Percentiles rank a stretch among this genome's conserved stretches.
Evolutionary conservation across 805 yeast genomes (phyloP).

Genomic region (Starmerella bacillaris): DNA sequence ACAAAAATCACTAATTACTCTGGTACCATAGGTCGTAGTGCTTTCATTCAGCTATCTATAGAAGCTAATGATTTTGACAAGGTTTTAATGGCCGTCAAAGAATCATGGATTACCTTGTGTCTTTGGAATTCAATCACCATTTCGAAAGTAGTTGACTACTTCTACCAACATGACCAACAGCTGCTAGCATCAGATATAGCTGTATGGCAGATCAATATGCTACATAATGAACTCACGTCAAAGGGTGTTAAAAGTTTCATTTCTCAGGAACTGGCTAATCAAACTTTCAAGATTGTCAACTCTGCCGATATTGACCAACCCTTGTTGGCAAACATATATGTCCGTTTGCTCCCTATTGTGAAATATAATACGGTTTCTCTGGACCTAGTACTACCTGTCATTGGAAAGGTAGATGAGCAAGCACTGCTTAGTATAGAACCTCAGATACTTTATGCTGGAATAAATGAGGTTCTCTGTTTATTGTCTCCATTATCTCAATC

Average conservation of each 20-base stretch:
- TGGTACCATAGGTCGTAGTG: constrained; percentile 14
- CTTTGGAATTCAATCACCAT: constrained; percentile 21
- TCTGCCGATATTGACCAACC: no score
- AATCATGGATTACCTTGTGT: constrained; percentile 17
- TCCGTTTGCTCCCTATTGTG: neutral
- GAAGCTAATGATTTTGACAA: constrained; percentile 9
- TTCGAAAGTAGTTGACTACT: constrained; percentile 10
- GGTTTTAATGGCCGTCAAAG: constrained; percentile 19
- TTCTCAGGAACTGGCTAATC: constrained; percentile 14
- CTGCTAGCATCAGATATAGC: constrained; percentile 20
- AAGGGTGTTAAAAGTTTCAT: constrained; percentile 8
- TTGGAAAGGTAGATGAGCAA: neutral
- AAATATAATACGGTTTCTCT: neutral
- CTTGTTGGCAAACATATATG: no score
- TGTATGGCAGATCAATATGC: constrained; percentile 15
- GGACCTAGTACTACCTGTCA: neutral
- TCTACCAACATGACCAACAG: constrained; percentile 8
- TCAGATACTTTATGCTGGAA: no score
- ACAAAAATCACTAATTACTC: neutral
- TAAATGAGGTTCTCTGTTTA: no score
- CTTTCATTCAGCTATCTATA: constrained; percentile 15
- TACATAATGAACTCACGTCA: constrained; percentile 4
- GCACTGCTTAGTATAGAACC: neutral
- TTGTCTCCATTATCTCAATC: no score
- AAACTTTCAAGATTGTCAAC: constrained; percentile 4